A percentile compares a stretch with the other conserved stretches of the same genome.
Evolutionary conservation across 257 asterid species (phyloP).

Genomic region (Nemophila menziesii): DNA sequence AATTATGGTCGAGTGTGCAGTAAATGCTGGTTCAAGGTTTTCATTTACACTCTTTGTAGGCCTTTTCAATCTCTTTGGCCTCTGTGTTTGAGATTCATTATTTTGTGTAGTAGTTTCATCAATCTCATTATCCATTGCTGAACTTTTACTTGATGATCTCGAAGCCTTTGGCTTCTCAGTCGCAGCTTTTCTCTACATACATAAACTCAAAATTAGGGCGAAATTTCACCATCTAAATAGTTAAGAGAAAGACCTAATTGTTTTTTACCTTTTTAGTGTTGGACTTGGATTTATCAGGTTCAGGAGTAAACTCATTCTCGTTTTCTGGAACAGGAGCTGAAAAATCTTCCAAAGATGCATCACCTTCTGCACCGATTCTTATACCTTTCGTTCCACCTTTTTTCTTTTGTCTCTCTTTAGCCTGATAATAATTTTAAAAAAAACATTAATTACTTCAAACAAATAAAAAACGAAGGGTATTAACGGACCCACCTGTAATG

Average conservation of each 20-base stretch:
- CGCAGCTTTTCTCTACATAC: constrained; percentile 54
- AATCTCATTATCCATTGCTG: constrained; percentile 31
- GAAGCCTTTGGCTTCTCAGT: constrained; percentile 44
- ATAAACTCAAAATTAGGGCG: constrained; percentile 2
- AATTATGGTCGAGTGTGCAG: constrained; percentile 26
- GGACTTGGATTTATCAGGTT: constrained; percentile 46
- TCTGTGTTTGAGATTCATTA: constrained; percentile 37
- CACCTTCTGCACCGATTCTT: constrained; percentile 83
- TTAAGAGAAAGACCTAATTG: too few relatives aligned
- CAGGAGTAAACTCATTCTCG: constrained; percentile 39
- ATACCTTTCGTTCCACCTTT: constrained; percentile 69
- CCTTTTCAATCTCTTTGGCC: constrained; percentile 86
- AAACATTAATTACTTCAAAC: neutral
- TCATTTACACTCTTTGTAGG: constrained; percentile 90
- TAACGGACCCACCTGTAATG: constrained; percentile 55
- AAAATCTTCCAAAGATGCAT: constrained; percentile 73
- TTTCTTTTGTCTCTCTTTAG: constrained; percentile 85
- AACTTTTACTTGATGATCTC: constrained; percentile 42
- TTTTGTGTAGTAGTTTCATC: constrained; percentile 35
- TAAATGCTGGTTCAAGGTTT: constrained; percentile 80
- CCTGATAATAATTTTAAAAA: constrained; percentile 33
- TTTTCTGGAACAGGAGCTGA: constrained; percentile 33
- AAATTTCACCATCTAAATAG: neutral
- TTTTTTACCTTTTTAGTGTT: constrained; percentile 59
- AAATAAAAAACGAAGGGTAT: neutral